Base-by-base conservation (phyloP, 2,329 filamentous ascomycete genomes). In the Cylindrodendrum hubeiense region DNA sequence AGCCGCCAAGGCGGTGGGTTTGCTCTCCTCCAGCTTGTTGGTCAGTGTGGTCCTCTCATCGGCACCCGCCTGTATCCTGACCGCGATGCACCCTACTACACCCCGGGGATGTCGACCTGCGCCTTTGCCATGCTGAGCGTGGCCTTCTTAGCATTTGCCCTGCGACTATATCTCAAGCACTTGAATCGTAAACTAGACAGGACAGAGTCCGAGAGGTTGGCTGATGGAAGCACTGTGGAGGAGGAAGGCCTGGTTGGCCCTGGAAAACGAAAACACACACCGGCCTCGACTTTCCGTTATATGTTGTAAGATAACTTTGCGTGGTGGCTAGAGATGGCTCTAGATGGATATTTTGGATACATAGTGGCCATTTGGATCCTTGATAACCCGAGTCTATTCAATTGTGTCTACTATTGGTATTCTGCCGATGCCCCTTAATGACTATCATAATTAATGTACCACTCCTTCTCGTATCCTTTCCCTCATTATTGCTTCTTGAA, bases 11-110 rank as follows among this genome's bases (percentile, higher is more conserved):
- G 93, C 0, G 89, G 89, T 2, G 93, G 91, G 2, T 93, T 97
- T 74, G 93, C 92, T 1, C 84, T 97, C 33, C 79, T 98, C 75
- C 95, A 97, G 78, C 74, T 94, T 37, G 85, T 97, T 15, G 95
- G 93, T 1, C 93, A 97, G 80, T 91, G 90, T 68, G 93, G 93
- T 0, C 93, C 93, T 2, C 79, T 93, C 4, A 80, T 92, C n/a
- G 90, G 90, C 17, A 91, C 89, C 7, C 82, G 89, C 47, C 78
- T 93, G 54, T 93, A 92, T 71, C 91, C 90, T 0, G 81, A 85
- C 56, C 67, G 75, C 12, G 87, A 91, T 66, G 85, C 81, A 10
- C 90, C 90, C 1, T 90, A 85, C 75, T 93, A 91, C 73, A 80
- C 87, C 3, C 79, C 72, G 1, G 90, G 91, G 3, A 92, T 92